phyloP scores from a whole-genome alignment of 2,329 filamentous ascomycete genomes.

The Beauveria australis region DNA sequence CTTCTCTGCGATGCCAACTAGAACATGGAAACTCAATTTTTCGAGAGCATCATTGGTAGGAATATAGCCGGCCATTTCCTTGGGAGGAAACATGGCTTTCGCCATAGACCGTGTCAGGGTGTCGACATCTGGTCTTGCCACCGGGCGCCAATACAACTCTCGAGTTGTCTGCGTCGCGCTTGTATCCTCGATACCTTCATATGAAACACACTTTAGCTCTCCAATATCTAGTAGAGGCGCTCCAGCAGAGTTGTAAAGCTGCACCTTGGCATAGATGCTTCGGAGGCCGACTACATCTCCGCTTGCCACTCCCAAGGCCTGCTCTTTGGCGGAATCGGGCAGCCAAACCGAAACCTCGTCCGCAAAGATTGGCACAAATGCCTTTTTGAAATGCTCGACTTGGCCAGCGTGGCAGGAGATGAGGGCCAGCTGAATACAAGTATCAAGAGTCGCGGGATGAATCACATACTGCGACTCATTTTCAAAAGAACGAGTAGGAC shows the following conservation, averaged over 20 bases:
- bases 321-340: background rate
- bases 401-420: constrained; percentile 18
- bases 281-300: background rate
- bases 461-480: constrained; percentile 10
- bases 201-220: constrained; percentile 16
- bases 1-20: background rate
- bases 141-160: background rate
- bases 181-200: constrained; percentile 15
- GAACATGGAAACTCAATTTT: too few species aligned
- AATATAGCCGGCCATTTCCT: background rate
- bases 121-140: background rate
- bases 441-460: constrained; percentile 16
- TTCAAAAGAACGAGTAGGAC: constrained; percentile 13
- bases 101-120: background rate
- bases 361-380: constrained; percentile 15
- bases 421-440: constrained; percentile 20
- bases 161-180: constrained; percentile 10
- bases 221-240: constrained; percentile 18
- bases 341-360: background rate
- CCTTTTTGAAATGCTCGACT: constrained; percentile 16
- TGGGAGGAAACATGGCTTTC: background rate
- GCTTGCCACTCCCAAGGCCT: background rate
- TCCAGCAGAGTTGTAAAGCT: constrained; percentile 15
- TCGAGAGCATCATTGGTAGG: background rate
- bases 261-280: constrained; percentile 18